Base-by-base conservation (phyloP, 257 asterid species). In the Mitragyna speciosa region DNA sequence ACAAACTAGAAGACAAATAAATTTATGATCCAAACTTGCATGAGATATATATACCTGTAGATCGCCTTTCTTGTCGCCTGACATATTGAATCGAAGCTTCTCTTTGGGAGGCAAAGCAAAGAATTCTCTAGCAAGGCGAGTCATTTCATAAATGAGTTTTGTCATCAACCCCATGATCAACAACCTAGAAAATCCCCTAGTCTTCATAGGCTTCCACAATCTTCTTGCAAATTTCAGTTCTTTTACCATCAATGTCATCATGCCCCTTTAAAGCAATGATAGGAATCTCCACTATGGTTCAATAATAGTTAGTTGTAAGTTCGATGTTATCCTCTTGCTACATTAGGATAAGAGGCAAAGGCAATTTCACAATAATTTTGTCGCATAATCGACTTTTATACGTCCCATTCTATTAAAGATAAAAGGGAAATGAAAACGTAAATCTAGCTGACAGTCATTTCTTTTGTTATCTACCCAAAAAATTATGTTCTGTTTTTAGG, bases 101-200 rank as follows among this genome's bases (percentile, higher is more conserved):
- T 94, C 94, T 0, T 86, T 72, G 0, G 88, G 83, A 7, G 96
- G 94, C 83, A 92, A 67, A 0, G 81, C 87, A 47, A 94, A 94
- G 84, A 94, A 94, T 52, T 88, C 87, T 2, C 85, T 82, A 19
- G 94, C 90, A 39, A 90, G 83, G 19, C 82, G 79, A 8, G 84
- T 82, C 98, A 94, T 92, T 45, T 86, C 86, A 0, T 78, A 77
- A 22, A 91, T 52, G 20, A 94, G 79, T 17, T 73, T n/a, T 45
- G 63, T 16, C 3, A 43, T 91, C 96, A 0, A 94, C 73, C 33
- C 97, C 98, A 36, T 94, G 98, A 82, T 93, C 97, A 16, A 89
- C 79, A 2, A 95, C 93, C 87, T 95, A 98, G 36, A 95, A 95
- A 36, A 95, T 83, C 0, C 99, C 99, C 98, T 97, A 93, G 15